phyloP scores from a whole-genome alignment of 371 early-diverging fungal genomes.

The Mucor racemosus region DNA sequence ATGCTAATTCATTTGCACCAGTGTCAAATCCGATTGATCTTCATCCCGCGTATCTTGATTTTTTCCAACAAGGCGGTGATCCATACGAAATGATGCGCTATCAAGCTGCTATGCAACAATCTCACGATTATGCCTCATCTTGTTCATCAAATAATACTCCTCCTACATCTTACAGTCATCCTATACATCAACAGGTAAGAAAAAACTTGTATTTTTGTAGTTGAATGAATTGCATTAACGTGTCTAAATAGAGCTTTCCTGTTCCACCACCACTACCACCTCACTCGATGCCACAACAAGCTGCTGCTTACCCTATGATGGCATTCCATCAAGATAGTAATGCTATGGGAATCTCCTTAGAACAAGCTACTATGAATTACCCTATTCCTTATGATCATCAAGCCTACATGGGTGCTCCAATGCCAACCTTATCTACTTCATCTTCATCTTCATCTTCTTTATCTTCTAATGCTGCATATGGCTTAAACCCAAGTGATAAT shows the following conservation, averaged over 20 bases:
- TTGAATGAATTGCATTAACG: background rate
- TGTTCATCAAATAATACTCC: conserved; percentile 19
- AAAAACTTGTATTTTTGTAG: background rate
- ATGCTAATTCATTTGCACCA: conserved; percentile 25
- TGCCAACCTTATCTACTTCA: conserved; percentile 24
- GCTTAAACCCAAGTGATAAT: conserved; percentile 1
- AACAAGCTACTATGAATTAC: conserved; percentile 15
- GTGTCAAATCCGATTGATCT: conserved; percentile 23
- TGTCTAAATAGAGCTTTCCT: background rate
- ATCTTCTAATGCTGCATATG: conserved; percentile 3
- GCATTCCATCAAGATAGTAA: conserved; percentile 19
- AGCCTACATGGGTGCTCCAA: conserved; percentile 11
- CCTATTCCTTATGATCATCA: conserved; percentile 24
- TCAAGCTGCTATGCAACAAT: conserved; percentile 25
- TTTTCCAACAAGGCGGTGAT: conserved; percentile 17
- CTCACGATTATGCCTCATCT: conserved; percentile 27
- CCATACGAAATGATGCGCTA: conserved; percentile 28
- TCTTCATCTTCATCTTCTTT: conserved; percentile 25
- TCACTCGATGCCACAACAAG: conserved; percentile 1
- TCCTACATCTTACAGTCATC: conserved; percentile 13
- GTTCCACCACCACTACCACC: background rate
- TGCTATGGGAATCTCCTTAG: conserved; percentile 13
- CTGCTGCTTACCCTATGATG: conserved; percentile 26
- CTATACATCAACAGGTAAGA: conserved; percentile 15
- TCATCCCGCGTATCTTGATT: conserved; percentile 17